Evolutionary conservation across 352 stramenopile species (phyloP).

Genomic region (Phytophthora colocasiae): DNA sequence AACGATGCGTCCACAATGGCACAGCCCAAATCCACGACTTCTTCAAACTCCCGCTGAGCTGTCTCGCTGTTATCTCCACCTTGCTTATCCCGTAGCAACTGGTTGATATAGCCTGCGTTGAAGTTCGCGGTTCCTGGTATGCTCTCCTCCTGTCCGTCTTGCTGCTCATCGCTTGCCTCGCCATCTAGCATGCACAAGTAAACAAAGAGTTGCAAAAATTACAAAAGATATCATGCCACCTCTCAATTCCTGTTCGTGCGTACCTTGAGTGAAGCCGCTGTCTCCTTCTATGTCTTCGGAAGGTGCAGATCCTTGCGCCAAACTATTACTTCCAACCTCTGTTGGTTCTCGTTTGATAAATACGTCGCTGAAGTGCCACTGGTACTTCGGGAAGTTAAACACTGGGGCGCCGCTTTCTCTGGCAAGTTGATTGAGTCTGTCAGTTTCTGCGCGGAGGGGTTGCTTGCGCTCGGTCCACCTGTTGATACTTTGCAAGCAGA

Average conservation of each 20-base stretch:
- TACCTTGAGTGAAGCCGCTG: slow-evolving; percentile 21
- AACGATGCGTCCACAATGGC: slow-evolving; percentile 72
- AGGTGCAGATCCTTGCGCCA: not conserved
- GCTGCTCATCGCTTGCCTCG: not conserved
- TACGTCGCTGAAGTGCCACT: slow-evolving; percentile 44
- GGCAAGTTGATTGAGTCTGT: slow-evolving; percentile 43
- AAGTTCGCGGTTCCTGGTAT: slow-evolving; percentile 29
- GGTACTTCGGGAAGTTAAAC: slow-evolving; percentile 50
- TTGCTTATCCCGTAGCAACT: slow-evolving; percentile 38
- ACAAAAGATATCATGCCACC: not conserved
- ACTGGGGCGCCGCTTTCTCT: slow-evolving; percentile 36
- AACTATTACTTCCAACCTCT: not conserved
- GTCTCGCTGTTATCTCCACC: slow-evolving; percentile 11
- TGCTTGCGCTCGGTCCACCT: slow-evolving; percentile 33
- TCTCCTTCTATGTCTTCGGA: slow-evolving; percentile 6
- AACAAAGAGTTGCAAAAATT: slow-evolving; percentile 8
- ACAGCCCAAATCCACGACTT: slow-evolving; percentile 52
- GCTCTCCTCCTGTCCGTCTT: slow-evolving; percentile 15
- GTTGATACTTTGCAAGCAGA: slow-evolving; percentile 47
- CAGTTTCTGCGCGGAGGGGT: slow-evolving; percentile 29
- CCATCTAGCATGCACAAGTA: slow-evolving; percentile 15
- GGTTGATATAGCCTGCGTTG: slow-evolving; percentile 41
- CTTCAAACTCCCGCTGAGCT: slow-evolving; percentile 45
- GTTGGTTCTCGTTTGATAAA: slow-evolving; percentile 42
- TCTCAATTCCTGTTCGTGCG: not conserved